These are phyloP conservation scores for Pelargonium citronellum DNA, from an alignment of 441 rosid genomes.

Conservation along the genomic window DNA sequence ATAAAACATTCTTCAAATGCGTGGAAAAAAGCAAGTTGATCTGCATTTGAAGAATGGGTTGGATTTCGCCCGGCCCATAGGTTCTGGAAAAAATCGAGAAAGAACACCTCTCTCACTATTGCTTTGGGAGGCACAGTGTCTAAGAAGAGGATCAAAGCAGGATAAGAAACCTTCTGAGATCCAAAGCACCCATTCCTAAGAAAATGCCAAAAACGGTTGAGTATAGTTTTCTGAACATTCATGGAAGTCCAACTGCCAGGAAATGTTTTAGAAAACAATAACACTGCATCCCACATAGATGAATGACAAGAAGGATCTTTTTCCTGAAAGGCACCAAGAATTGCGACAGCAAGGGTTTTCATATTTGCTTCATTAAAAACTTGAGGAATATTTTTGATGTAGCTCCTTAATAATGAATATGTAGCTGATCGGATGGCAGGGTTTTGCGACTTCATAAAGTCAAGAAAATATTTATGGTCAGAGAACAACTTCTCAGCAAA, in stretches of 20 bases:
- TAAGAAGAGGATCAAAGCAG: constrained; percentile 69
- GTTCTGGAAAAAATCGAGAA: constrained; percentile 63
- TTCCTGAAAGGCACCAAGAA: constrained; percentile 87
- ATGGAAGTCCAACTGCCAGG: constrained; percentile 70
- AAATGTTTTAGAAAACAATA: constrained; percentile 67
- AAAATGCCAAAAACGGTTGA: constrained; percentile 67
- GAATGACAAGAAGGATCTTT: constrained; percentile 80
- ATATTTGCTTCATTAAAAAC: constrained; percentile 56
- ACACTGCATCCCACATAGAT: constrained; percentile 81
- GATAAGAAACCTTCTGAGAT: constrained; percentile 85
- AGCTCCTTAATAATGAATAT: constrained; percentile 62
- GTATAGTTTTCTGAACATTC: constrained; percentile 62
- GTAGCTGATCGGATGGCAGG: constrained; percentile 76
- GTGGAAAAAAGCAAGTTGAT: constrained; percentile 47
- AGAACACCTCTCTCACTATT: constrained; percentile 55
- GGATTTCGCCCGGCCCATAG: constrained; percentile 75
- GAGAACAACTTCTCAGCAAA: constrained; percentile 74
- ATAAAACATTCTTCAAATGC: constrained; percentile 78
- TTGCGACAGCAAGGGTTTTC: constrained; percentile 54
- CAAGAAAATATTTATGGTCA: constrained; percentile 61
- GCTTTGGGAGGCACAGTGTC: constrained; percentile 55
- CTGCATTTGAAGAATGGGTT: constrained; percentile 43
- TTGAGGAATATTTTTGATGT: constrained; percentile 63
- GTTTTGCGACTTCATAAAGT: constrained; percentile 65
- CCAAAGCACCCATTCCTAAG: constrained; percentile 82